Percentiles rank a stretch among this genome's conserved stretches.
Conservation (phyloP, 2,329 filamentous ascomycete genomes). For the Plectosphaerella sp. region DNA sequence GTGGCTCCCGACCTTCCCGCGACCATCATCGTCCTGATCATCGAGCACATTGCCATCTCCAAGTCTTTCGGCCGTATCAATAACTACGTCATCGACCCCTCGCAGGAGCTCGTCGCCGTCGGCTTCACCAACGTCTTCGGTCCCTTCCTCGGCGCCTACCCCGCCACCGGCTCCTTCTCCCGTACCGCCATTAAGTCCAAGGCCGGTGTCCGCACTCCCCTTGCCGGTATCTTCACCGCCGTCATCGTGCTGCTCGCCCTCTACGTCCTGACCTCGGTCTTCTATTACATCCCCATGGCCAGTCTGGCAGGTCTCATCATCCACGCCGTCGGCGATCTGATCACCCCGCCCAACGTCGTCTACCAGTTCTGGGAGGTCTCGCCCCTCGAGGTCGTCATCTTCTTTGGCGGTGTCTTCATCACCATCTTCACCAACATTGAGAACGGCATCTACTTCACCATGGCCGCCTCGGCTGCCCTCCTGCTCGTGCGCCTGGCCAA, state of each 20-base stretch:
- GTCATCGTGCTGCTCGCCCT: slow-evolving; percentile 71
- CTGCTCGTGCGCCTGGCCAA: slow-evolving; percentile 41
- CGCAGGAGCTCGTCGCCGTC: slow-evolving; percentile 75
- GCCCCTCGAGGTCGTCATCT: slow-evolving; percentile 69
- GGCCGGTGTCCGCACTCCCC: slow-evolving; percentile 73
- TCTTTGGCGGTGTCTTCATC: slow-evolving; percentile 66
- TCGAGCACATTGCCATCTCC: slow-evolving; percentile 80
- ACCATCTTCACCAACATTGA: slow-evolving; percentile 46
- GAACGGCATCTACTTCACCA: slow-evolving; percentile 44
- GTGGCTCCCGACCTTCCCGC: slow-evolving; percentile 66
- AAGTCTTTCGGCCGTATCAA: slow-evolving; percentile 78
- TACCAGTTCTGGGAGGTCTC: slow-evolving; percentile 77
- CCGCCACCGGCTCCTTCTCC: slow-evolving; percentile 43
- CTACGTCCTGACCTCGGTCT: slow-evolving; percentile 71
- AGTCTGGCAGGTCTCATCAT: slow-evolving; percentile 74
- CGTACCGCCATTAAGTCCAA: slow-evolving; percentile 83
- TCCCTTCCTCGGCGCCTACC: slow-evolving; percentile 62
- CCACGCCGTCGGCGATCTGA: slow-evolving; percentile 73
- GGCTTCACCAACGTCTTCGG: slow-evolving; percentile 72
- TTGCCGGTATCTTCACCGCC: slow-evolving; percentile 75
- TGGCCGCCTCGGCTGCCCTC: slow-evolving; percentile 35
- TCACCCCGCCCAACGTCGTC: slow-evolving; percentile 68
- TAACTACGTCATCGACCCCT: slow-evolving; percentile 75
- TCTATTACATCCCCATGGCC: slow-evolving; percentile 75
- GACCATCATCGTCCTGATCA: slow-evolving; percentile 72